Evolutionary conservation across 805 yeast genomes (phyloP), one percentile per base, ranked within the genome.

Genomic region (Candida sanyiensis): DNA sequence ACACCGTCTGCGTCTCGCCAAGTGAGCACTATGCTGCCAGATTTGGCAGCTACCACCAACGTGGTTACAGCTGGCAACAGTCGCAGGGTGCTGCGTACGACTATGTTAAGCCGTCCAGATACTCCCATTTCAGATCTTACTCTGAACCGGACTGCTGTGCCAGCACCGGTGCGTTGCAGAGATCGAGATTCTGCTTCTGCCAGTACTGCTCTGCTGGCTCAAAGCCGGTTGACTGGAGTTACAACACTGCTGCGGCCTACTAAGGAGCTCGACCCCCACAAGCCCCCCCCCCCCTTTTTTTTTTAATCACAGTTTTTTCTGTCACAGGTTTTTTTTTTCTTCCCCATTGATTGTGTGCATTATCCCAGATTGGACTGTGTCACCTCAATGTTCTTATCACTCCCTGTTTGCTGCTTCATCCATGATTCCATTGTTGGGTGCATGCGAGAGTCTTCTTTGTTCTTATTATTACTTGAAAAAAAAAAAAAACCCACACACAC

Each of bases 161-260:
- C 17, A 46, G 45, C 32, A 48, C 56, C 15, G 59, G 59, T 5
- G 48, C 54, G n/a, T 38, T 37, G 21, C 45, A 45, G 20, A 48
- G 41, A 34, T 35, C 37, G 20, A 38, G 40, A 20, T 49, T 45
- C 37, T 55, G 59, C 28, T 40, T 46, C 6, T 55, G 59, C 43
- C 40, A 43, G 22, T 53, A 37, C 39, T 55, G 59, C 29, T 43
- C 51, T 8, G 33, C 43, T 15, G 39, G 45, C 8, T 10, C 48
- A 11, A 47, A 41, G 39, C 36, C 39, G 4, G 50, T 50, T 37
- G 55, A 52, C 34, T 54, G 57, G 57, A 30, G 46, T 21, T 46
- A 45, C 28, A 46, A 37, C 23, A 28, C 45, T 20, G 44, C 50
- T 22, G 37, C 49, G 27, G 52, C 46, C 29, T 46, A 33, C 25